Conservation (phyloP, 805 yeast genomes). For the Barnettozyma sucrosica region DNA sequence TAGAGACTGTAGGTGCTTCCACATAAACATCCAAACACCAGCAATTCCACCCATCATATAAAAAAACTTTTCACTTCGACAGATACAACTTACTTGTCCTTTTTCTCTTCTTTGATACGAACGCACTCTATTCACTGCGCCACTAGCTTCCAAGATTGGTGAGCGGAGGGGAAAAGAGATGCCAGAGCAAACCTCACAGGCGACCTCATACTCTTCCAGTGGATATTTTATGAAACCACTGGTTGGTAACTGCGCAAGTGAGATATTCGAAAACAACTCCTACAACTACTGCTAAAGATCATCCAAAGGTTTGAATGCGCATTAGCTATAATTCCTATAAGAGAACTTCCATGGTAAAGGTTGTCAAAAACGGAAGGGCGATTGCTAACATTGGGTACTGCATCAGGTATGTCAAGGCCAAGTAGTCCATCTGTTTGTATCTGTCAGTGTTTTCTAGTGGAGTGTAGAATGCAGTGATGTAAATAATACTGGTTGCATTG, state of each 20-base stretch:
- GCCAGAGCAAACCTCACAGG: slow-evolving; percentile 31
- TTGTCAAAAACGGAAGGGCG: slow-evolving; percentile 22
- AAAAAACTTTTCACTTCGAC: slow-evolving; percentile 6
- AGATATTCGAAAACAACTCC: slow-evolving; percentile 20
- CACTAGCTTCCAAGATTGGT: slow-evolving; percentile 28
- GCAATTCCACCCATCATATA: not conserved
- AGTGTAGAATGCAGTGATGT: slow-evolving; percentile 81
- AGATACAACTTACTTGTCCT: slow-evolving; percentile 3
- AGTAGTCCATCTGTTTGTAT: slow-evolving; percentile 19
- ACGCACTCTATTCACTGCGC: slow-evolving; percentile 43
- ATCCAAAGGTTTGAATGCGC: not conserved
- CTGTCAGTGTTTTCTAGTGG: slow-evolving; percentile 34
- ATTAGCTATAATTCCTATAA: not conserved
- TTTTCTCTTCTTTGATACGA: slow-evolving; percentile 32
- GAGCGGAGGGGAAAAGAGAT: slow-evolving; percentile 42
- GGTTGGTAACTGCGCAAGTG: slow-evolving; percentile 38
- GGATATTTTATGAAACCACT: slow-evolving; percentile 7
- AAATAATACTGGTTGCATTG: slow-evolving; percentile 82
- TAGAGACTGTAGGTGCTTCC: too few relatives aligned
- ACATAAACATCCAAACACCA: not conserved
- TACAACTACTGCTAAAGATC: not conserved
- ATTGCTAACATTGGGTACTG: slow-evolving; percentile 22
- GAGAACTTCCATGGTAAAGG: slow-evolving; percentile 13
- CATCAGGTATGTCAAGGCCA: slow-evolving; percentile 22
- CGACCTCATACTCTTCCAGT: slow-evolving; percentile 35